A percentile compares a stretch with the other conserved stretches of the same genome.
Evolutionary conservation across 202 grass and related monocot species (phyloP).

Genomic region (Saccharum hybrid): DNA sequence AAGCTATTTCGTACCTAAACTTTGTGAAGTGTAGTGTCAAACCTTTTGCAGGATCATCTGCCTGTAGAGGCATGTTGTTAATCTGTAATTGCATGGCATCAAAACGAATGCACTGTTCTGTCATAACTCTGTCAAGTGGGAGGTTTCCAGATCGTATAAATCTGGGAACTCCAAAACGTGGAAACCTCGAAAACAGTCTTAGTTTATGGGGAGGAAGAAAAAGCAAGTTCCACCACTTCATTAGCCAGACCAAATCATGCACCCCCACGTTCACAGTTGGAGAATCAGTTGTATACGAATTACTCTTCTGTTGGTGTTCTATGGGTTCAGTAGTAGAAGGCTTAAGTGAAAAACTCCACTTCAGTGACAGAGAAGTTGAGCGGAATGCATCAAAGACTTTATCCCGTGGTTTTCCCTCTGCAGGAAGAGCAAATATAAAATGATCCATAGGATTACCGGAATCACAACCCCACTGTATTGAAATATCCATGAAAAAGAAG

Average conservation of each 20-base stretch:
- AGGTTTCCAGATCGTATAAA: conserved; percentile 88
- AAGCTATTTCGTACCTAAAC: conserved; percentile 84
- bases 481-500: conserved; percentile 82
- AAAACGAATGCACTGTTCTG: conserved; percentile 92
- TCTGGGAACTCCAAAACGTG: conserved; percentile 93
- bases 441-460: conserved; percentile 89
- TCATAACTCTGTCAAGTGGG: conserved; percentile 98
- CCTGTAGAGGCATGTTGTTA: conserved; percentile 75
- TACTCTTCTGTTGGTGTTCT: conserved; percentile 47
- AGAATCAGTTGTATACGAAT: conserved; percentile 48
- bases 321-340: conserved; percentile 53
- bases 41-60: conserved; percentile 88
- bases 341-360: conserved; percentile 93
- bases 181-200: conserved; percentile 93
- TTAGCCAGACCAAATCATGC: conserved; percentile 90
- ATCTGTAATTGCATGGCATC: conserved; percentile 72
- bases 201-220: conserved; percentile 95
- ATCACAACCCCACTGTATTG: conserved; percentile 94
- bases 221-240: conserved; percentile 84
- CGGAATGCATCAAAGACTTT: conserved; percentile 93
- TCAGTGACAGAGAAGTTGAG: conserved; percentile 94
- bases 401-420: conserved; percentile 69
- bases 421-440: conserved; percentile 89
- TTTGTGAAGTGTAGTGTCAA: conserved; percentile 82
- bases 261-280: conserved; percentile 80